phyloP scores from a whole-genome alignment of 306 rosid genomes.

The Vicia villosa region DNA sequence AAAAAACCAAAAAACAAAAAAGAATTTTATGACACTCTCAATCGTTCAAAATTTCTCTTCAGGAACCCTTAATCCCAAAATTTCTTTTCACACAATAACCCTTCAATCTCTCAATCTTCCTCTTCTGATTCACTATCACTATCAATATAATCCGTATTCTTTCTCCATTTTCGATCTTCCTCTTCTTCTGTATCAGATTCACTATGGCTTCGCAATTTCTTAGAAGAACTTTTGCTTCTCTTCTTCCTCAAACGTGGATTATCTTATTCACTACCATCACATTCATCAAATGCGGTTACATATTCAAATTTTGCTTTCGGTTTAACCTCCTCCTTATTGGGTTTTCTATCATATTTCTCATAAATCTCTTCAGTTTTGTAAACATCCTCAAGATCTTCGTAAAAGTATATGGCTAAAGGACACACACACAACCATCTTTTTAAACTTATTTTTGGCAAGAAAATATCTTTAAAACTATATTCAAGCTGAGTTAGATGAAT shows the following conservation, averaged over 20 bases:
- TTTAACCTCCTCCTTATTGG: slow-evolving; percentile 34
- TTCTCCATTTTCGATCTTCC: slow-evolving; percentile 39
- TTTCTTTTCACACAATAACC: too few species aligned
- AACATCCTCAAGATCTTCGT: slow-evolving; percentile 53
- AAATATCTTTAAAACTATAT: too few species aligned
- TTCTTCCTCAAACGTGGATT: slow-evolving; percentile 51
- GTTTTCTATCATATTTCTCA: slow-evolving; percentile 30
- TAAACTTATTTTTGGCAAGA: too few species aligned
- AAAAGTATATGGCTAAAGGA: too few species aligned
- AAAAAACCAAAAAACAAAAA: too few species aligned
- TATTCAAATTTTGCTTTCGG: slow-evolving; percentile 29
- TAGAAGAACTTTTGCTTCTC: slow-evolving; percentile 35
- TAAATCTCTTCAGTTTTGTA: slow-evolving; percentile 50
- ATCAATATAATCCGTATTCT: slow-evolving; percentile 43
- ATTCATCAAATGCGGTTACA: slow-evolving; percentile 39
- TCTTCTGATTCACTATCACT: slow-evolving; percentile 53
- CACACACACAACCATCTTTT: too few species aligned
- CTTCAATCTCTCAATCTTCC: slow-evolving; percentile 35
- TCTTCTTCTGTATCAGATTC: slow-evolving; percentile 65
- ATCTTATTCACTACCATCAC: slow-evolving; percentile 35
- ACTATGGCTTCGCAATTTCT: slow-evolving; percentile 49
- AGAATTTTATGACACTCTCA: too few species aligned
- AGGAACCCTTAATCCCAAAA: too few species aligned
- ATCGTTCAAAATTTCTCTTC: too few species aligned
- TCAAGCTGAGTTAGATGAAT: too few species aligned